Percentiles rank a stretch among this genome's conserved stretches.
These are phyloP conservation scores for Tremellales sp. DNA, from an alignment of 1,284 basidiomycete species.

Conservation along the genomic window DNA sequence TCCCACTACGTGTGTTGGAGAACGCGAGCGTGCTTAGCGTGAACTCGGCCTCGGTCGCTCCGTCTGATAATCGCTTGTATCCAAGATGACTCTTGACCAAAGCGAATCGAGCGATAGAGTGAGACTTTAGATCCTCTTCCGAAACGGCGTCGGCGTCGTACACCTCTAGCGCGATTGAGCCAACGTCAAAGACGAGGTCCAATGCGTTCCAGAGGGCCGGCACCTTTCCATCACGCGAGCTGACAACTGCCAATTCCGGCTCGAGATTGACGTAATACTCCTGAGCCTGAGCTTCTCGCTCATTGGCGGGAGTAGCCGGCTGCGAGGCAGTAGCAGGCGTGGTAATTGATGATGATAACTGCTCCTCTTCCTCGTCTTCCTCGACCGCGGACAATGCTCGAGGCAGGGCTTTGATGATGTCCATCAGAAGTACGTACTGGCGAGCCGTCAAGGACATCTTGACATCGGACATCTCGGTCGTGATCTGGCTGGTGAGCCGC, in stretches of 20 bases:
- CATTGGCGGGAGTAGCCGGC: conserved; percentile 16
- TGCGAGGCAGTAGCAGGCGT: conserved; percentile 16
- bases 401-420: conserved; percentile 69
- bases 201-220: conserved; percentile 59
- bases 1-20: conserved; percentile 77
- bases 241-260: conserved; percentile 51
- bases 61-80: conserved; percentile 78
- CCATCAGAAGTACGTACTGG: conserved; percentile 80
- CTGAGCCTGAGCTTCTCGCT: conserved; percentile 5
- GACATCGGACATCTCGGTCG: conserved; percentile 75
- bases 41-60: conserved; percentile 80
- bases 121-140: conserved; percentile 63
- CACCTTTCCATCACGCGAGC: conserved; percentile 4
- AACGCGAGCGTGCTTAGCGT: conserved; percentile 86
- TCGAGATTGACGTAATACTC: conserved; percentile 48
- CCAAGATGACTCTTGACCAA: conserved; percentile 75
- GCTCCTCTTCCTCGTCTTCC: conserved; percentile 29
- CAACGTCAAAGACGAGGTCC: conserved; percentile 72
- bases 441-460: conserved; percentile 81
- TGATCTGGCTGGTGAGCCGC: conserved; percentile 30
- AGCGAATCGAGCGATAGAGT: conserved; percentile 82
- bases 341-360: conserved; percentile 11
- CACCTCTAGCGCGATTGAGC: conserved; percentile 82
- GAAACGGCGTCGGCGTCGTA: conserved; percentile 67
- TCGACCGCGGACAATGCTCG: conserved; percentile 55